A percentile compares a stretch with the other conserved stretches of the same genome.
These are phyloP conservation scores for Ceratocystis alfenasii DNA, from an alignment of 2,329 filamentous ascomycete genomes.

Conservation along the genomic window DNA sequence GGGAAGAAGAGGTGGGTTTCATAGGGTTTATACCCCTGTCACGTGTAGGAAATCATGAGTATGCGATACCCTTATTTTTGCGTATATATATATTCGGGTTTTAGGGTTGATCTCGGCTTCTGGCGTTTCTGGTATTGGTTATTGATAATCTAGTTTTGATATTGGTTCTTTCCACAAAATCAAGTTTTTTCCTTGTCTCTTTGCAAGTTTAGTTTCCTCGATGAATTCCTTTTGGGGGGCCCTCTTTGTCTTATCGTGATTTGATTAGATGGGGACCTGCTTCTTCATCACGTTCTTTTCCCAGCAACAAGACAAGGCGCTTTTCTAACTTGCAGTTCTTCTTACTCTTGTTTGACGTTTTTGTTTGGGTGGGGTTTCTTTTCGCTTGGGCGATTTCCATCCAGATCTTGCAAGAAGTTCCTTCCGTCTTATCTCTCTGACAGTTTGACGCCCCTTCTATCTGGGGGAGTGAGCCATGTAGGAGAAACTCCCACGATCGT, in stretches of 20 bases:
- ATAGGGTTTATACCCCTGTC: not conserved
- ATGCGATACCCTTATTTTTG: slow-evolving; percentile 2
- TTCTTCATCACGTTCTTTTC: too few relatives aligned
- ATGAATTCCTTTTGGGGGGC: not conserved
- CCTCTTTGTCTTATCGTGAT: too few relatives aligned
- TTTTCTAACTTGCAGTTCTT: too few relatives aligned
- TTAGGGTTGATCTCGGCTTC: not conserved
- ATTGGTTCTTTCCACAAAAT: not conserved
- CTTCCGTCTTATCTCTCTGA: slow-evolving; percentile 6
- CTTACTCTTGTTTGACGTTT: too few relatives aligned
- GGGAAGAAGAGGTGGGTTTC: not conserved
- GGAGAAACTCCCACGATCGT: too few relatives aligned
- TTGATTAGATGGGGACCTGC: too few relatives aligned
- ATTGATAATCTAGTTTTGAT: not conserved
- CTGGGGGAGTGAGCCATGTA: not conserved
- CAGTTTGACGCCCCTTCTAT: not conserved
- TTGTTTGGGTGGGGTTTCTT: not conserved
- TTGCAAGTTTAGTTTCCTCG: not conserved
- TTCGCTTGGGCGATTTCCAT: not conserved
- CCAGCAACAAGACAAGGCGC: too few relatives aligned
- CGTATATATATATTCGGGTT: not conserved
- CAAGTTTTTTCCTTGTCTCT: not conserved
- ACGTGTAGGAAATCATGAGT: not conserved
- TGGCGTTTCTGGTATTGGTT: not conserved
- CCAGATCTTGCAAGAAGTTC: not conserved